Base-by-base conservation (phyloP, 2,329 filamentous ascomycete species). In the Cytospora leucostoma region DNA sequence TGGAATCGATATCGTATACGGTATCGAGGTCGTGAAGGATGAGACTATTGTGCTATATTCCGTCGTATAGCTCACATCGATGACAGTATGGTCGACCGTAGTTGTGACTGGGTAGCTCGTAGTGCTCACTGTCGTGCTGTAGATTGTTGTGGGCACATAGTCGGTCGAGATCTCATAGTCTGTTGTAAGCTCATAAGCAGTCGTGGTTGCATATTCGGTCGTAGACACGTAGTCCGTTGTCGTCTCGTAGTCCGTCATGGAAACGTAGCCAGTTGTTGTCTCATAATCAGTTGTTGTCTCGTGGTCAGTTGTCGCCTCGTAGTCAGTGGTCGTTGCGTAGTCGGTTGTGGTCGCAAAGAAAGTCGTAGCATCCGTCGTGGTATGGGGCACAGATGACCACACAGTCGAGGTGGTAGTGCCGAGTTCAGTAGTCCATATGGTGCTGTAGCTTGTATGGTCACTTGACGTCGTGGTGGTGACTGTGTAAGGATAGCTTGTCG, bases 61-160 rank as follows among this genome's bases (percentile, higher is more conserved):
- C 55, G 40, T 47, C 40, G 27, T 47, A 17, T 47, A 49, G 32
- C 40, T 50, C 19, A n/a, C 11, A 34, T 67, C 62, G 1, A 66
- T 69, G n/a, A 67, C 61, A 1, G 66, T 66, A 19, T 63, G 59
- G 10, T 51, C 34, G 40, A 63, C 66, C 13, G 66, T 67, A 12
- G 68, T 68, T 7, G 68, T 66, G 11, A 66, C 44, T 7, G 56
- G 56, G 27, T 58, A 47, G n/a, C n/a, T 47, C n/a, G n/a, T n/a
- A n/a, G 17, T 21, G 44, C 44, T 47, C n/a, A 47, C 44, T 17
- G 44, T 47, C 19, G 44, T 47, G 44, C 44, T 47, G 10, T 47
- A 47, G 10, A 66, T 51, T 15, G 67, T 68, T 34, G 65, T 68
- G 12, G 63, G 66, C n/a, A 67, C 62, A 3, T 61, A 40, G 33